These are phyloP conservation scores for Coemansia sp. DNA, from an alignment of 192 early-diverging fungal genomes.

Conservation along the genomic window DNA sequence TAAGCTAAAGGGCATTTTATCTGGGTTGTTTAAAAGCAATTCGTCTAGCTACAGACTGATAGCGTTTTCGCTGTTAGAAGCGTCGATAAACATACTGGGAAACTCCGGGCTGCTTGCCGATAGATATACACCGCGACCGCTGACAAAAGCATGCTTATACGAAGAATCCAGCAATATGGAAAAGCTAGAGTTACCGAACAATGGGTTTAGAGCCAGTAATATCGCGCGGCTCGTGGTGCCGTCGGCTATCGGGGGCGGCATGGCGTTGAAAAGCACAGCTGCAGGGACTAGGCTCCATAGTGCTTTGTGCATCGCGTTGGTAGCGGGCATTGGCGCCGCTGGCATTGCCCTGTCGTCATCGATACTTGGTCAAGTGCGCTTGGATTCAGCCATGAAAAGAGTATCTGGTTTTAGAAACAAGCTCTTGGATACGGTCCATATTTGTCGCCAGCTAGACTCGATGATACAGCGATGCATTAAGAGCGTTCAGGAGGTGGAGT, in stretches of 20 bases:
- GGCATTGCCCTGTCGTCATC: neutral
- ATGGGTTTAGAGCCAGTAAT: neutral
- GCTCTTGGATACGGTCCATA: neutral
- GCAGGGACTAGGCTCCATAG: neutral
- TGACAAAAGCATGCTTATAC: neutral
- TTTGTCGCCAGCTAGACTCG: slow-evolving; percentile 21
- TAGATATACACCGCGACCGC: slow-evolving; percentile 25
- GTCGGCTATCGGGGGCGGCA: neutral
- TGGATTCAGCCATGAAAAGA: neutral
- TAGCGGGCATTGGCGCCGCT: neutral
- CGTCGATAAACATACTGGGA: slow-evolving; percentile 6
- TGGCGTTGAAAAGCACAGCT: neutral
- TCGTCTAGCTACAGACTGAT: neutral
- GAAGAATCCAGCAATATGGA: neutral
- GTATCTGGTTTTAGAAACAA: neutral
- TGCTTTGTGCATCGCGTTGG: neutral
- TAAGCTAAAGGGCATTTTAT: neutral
- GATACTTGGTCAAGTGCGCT: neutral
- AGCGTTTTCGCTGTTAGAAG: neutral
- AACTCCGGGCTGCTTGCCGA: slow-evolving; percentile 31
- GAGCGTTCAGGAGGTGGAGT: slow-evolving; percentile 29
- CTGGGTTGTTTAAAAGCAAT: neutral
- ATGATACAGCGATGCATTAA: slow-evolving; percentile 25
- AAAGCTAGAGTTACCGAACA: neutral
- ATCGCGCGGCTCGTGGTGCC: neutral